Evolutionary conservation across 371 early-diverging fungal species (phyloP), one percentile per base, ranked within the genome.

Genomic region (Syncephalastrum monosporum): DNA sequence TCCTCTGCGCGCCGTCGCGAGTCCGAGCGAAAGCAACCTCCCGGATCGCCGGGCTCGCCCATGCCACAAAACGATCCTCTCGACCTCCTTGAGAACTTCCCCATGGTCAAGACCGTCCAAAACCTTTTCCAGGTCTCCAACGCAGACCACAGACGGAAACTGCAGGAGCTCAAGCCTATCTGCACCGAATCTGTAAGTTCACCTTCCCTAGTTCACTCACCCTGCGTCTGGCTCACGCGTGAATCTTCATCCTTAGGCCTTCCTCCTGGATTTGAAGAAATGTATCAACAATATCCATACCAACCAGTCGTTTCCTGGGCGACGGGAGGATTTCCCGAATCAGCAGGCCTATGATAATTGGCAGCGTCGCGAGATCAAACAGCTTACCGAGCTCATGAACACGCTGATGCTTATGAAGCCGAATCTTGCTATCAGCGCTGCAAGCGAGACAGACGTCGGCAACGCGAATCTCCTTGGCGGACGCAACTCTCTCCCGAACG

Each of bases 141-240:
- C 46, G 52, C 46, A 0, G 75, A 74, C 42, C 80, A 76, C 42
- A 63, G 71, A 17, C 58, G 64, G 19, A 79, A 74, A 21, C 53
- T 79, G 15, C 69, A 75, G 10, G 77, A 74, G 38, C 50, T 79
- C 27, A 64, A 68, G 38, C 55, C 69, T 21, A 49, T 79, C 43
- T 79, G 80, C 47, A 76, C 77, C 0, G 77, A 79, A 55, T 61
- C 74, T 21, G 80, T 79, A 72, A 66, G 69, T 44, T 16, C 4
- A 27, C 10, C 15, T 6, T 25, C 19, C 14, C 4, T 2, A 41
- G 8, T 17, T 17, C 14, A 23, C 23, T 23, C 23, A n/a, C 1
- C 13, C 4, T 24, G 14, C 10, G 16, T 14, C 42, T 21, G n/a
- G 3, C 38, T 33, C 38, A 33, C 38, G 0, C 7, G 25, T 42